Evolutionary conservation across 352 stramenopile species (phyloP), one percentile per base, ranked within the genome.

Genomic region (Phytophthora rubi): DNA sequence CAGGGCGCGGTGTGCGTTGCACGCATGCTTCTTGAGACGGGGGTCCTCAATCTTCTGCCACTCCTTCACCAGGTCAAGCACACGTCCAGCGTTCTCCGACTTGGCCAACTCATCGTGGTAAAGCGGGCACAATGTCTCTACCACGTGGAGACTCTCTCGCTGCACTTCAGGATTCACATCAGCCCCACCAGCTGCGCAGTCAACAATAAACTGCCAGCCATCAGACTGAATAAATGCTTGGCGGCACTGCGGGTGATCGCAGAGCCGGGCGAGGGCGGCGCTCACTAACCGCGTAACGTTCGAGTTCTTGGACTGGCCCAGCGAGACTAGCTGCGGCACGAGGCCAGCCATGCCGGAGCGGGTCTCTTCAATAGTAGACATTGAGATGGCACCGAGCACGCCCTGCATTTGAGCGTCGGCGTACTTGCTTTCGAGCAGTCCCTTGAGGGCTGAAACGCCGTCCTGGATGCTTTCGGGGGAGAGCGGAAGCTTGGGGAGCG

Each of bases 21-120:
- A 95, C 49, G 88, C 88, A 62, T 95, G 88, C 76, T 92, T 95
- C 81, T 93, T 93, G 32, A 95, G 76, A 15, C 88, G 83, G 26
- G 88, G 88, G 64, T 95, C 88, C 47, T 91, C 82, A 53, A 95
- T 95, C 54, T 76, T 91, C 60, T 94, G 78, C 88, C 88, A 95
- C 65, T 84, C 78, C 69, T 92, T 77, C 28, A 94, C 80, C 49
- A 96, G 70, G 21, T 71, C 44, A 33, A 96, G 71, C 37, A 96
- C 84, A 21, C 87, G 79, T 10, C 58, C 63, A 18, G 88, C 85
- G 44, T 71, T 87, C 16, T 77, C 70, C 9, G 88, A 82, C 65
- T 92, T 90, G 63, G 86, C 81, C 51, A 94, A 73, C 60, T 96
- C 86, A 52, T 93, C 83, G 47, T 90, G 83, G 67, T 94, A 96